Evolutionary conservation across 2,329 filamentous ascomycete genomes (phyloP), one percentile per base, ranked within the genome.

Genomic region (Fusarium pseudograminearum): DNA sequence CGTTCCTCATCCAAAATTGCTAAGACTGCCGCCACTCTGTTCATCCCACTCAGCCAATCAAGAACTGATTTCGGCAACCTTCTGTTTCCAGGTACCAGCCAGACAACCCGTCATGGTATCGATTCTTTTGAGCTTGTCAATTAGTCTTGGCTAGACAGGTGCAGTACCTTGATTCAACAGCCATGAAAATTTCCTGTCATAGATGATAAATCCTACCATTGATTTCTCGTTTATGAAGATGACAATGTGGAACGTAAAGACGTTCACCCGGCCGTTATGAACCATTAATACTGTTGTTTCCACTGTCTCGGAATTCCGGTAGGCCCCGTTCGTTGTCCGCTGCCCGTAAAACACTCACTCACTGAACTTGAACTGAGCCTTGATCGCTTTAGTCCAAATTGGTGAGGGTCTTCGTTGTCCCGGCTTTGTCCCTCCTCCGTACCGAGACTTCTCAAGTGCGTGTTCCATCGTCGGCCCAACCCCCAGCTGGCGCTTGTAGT

Each of bases 391-490:
- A 64, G 67, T 66, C 52, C 51, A 45, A 60, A 51, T 33, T 52
- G 63, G 61, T 73, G 71, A 65, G 68, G 70, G 70, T 68, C 56
- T 50, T 71, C 64, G 47, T 61, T 65, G 63, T 72, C 73, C 73
- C 73, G 73, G 65, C 70, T 70, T 59, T 70, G 67, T 71, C 68
- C 60, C 58, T 60, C 69, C 52, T 67, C 71, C 63, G 72, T 73
- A 73, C 73, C 73, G 73, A 73, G 63, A 73, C 67, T 74, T 73
- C 56, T 70, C 72, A 64, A 72, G 64, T 69, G 73, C 69, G 72
- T 70, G 73, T 75, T 72, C 73, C 72, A 75, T 70, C 70, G 51
- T 61, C 58, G 67, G 65, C 57, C 70, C 71, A 66, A 65, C 69
- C 67, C 69, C 57, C 67, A 65, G 64, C 64, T 73, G 69, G 65